Percentiles rank a stretch among this genome's conserved stretches.
Evolutionary conservation across 2,329 filamentous ascomycete genomes (phyloP).

Genomic region (Nothophaeocryptopus gaeumannii): DNA sequence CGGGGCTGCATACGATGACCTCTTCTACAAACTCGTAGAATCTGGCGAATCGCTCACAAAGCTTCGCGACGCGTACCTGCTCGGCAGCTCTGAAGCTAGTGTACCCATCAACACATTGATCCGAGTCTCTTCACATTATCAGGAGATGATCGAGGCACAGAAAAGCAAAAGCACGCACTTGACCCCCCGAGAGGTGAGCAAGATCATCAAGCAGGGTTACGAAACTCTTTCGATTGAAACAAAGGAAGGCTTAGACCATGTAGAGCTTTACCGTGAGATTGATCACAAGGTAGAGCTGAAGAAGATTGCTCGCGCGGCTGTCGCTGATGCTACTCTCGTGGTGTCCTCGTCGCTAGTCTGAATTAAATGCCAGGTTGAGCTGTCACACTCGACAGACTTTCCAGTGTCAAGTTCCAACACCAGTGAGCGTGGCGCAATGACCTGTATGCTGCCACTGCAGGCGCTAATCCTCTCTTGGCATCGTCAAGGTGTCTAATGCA

Average conservation of each 20-base stretch:
- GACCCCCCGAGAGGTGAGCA: slow-evolving; percentile 78
- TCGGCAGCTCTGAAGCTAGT: slow-evolving; percentile 38
- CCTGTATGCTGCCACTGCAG: neutral
- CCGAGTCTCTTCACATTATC: slow-evolving; percentile 80
- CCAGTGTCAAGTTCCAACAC: too few species aligned
- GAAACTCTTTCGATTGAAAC: slow-evolving; percentile 90
- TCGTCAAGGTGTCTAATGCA: slow-evolving; percentile 22
- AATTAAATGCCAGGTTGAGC: too few species aligned
- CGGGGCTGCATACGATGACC: slow-evolving; percentile 83
- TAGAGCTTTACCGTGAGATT: slow-evolving; percentile 55
- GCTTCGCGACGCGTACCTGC: slow-evolving; percentile 73
- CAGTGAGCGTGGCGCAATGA: neutral
- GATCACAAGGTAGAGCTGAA: slow-evolving; percentile 83
- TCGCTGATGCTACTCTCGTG: slow-evolving; percentile 57
- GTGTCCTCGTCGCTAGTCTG: slow-evolving; percentile 13
- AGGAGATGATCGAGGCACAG: slow-evolving; percentile 68
- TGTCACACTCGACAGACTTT: too few species aligned
- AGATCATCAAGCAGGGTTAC: slow-evolving; percentile 94
- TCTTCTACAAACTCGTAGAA: slow-evolving; percentile 98
- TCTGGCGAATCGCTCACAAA: slow-evolving; percentile 76
- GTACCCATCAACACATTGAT: slow-evolving; percentile 82
- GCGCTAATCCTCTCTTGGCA: slow-evolving; percentile 3
- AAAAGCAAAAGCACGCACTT: slow-evolving; percentile 58
- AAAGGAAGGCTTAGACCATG: slow-evolving; percentile 75
- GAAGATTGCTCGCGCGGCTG: slow-evolving; percentile 76